Base-by-base conservation (phyloP, 225 moss, liverwort and hornwort species). In the Bryoerythrophyllum caledonicum region DNA sequence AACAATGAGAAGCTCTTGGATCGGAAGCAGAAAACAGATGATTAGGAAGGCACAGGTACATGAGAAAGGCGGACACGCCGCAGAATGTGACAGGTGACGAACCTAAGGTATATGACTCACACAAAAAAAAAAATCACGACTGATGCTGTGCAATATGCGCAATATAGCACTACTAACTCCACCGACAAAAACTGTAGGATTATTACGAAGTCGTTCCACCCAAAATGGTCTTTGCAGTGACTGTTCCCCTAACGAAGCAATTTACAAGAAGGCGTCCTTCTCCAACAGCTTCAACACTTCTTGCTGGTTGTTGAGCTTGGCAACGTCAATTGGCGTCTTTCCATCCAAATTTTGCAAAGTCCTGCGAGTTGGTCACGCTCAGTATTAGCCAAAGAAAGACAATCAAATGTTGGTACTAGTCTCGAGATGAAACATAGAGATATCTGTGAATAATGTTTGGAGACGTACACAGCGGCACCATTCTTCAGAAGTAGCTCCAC, bases 311-410 rank as follows among this genome's bases (percentile, higher is more conserved):
- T 97, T 97, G 27, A 97, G 94, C 82, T 97, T 97, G 1, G 96
- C 96, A 77, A 97, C 96, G 66, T 97, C 94, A 27, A 97, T 94
- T 21, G 96, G 92, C 41, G 96, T 97, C 85, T 97, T 97, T 70
- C 94, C 94, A 69, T 97, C 96, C 87, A 97, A 72, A 68, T 94
- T 97, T 84, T 90, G 89, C 80, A 97, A 74, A n/a, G 96, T 97
- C 73, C 96, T 97, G 94, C 76, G 84, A n/a, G 35, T 25, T 1
- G 6, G 10, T 37, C 40, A 73, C 16, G 30, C 7, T 10, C 28
- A 70, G 5, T 20, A 46, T 80, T 28, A 64, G 57, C 23, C 6
- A 51, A n/a, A n/a, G 12, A 16, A 61, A 61, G 32, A 37, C 58
- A 60, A n/a, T 14, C 38, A 20, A 30, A 27, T 23, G 21, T 57